phyloP scores from a whole-genome alignment of 352 stramenopile genomes.

The Pythium myriotylum region DNA sequence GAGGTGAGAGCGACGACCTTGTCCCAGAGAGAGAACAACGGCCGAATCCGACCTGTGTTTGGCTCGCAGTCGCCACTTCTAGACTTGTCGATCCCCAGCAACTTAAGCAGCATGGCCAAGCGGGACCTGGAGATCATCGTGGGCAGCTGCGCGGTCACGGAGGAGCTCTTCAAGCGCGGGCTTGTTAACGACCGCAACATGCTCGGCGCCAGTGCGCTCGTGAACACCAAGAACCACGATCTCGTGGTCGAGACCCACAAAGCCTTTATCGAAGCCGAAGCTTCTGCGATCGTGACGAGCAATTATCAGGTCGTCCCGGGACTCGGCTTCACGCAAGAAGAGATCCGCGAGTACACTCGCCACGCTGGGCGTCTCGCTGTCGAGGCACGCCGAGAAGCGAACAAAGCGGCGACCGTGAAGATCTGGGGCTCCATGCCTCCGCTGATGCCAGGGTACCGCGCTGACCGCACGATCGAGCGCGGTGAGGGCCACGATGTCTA shows the following conservation, averaged over 20 bases:
- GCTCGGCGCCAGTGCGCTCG: conserved; percentile 85
- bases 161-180: conserved; percentile 87
- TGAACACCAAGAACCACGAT: conserved; percentile 63
- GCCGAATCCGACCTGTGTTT: too few species aligned
- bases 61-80: too few species aligned
- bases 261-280: conserved; percentile 78
- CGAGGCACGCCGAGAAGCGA: conserved; percentile 38
- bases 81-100: too few species aligned
- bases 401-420: conserved; percentile 36
- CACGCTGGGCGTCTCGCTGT: conserved; percentile 68
- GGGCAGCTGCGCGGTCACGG: conserved; percentile 41
- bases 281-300: conserved; percentile 85
- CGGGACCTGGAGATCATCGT: conserved; percentile 44
- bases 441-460: conserved; percentile 88
- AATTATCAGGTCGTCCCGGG: conserved; percentile 89
- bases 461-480: conserved; percentile 83
- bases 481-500: conserved; percentile 77
- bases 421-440: conserved; percentile 89
- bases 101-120: background rate
- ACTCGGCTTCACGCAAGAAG: conserved; percentile 78
- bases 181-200: conserved; percentile 91
- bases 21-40: too few species aligned
- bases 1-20: too few species aligned
- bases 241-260: conserved; percentile 69
- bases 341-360: conserved; percentile 69